These are phyloP conservation scores for Gleditsia sinensis DNA, from an alignment of 306 rosid genomes.

Conservation along the genomic window DNA sequence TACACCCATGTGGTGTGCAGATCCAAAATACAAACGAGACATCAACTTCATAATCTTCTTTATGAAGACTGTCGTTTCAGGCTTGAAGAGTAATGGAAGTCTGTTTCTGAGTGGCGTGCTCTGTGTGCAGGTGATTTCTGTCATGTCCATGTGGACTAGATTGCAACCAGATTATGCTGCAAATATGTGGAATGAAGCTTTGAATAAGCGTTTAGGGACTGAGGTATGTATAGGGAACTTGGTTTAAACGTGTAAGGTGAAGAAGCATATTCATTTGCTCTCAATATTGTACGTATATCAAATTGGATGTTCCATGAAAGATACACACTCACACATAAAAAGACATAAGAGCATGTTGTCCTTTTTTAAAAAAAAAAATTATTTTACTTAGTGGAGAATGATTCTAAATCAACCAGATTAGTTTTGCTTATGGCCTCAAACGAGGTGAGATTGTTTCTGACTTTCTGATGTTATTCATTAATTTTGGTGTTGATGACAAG, in stretches of 20 bases:
- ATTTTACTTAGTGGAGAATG: not conserved
- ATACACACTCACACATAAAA: not conserved
- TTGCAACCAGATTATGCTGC: constrained; percentile 99
- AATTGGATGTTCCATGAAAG: not conserved
- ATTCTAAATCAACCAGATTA: not conserved
- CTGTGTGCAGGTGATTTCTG: constrained; percentile 84
- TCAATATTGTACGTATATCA: not conserved
- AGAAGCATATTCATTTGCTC: constrained; percentile 15
- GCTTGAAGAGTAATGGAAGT: constrained; percentile 10
- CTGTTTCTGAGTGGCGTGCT: constrained; percentile 29
- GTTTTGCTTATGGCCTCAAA: not conserved
- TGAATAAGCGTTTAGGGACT: constrained; percentile 91
- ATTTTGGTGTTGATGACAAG: not conserved
- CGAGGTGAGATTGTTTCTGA: too few relatives aligned
- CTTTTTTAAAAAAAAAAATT: too few relatives aligned
- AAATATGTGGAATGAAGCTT: constrained; percentile 99
- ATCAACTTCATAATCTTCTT: not conserved
- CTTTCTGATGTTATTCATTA: not conserved
- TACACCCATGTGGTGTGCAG: not conserved
- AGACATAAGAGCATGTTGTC: not conserved
- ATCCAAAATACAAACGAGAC: not conserved
- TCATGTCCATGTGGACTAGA: constrained; percentile 99
- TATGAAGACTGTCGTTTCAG: not conserved
- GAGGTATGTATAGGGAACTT: constrained; percentile 55
- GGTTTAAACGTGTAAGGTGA: not conserved